Conservation (phyloP, 345 rosid genomes). For the Lepidium africanum region DNA sequence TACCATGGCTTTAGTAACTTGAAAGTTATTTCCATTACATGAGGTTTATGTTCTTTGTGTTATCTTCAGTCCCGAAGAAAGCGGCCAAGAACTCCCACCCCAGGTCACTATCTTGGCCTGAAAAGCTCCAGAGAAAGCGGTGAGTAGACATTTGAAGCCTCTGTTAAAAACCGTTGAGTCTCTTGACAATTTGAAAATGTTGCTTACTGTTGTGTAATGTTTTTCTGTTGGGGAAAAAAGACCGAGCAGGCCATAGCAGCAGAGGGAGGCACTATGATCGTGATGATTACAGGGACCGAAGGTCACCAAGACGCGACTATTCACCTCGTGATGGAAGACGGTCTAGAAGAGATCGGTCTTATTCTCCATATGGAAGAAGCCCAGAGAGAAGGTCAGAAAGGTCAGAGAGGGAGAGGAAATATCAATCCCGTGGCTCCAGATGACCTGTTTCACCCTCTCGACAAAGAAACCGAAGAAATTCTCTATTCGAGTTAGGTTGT, state of each 20-base stretch:
- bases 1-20: not conserved
- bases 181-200: not conserved
- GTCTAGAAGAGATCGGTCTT: conserved; percentile 77
- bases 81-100: conserved; percentile 96
- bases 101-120: conserved; percentile 97
- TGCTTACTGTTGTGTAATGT: not conserved
- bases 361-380: conserved; percentile 54
- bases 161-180: not conserved
- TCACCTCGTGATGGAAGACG: conserved; percentile 77
- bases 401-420: conserved; percentile 27
- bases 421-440: conserved; percentile 31
- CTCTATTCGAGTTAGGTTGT: conserved; percentile 3
- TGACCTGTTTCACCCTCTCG: conserved; percentile 19
- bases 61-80: conserved; percentile 92
- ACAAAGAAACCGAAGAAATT: not conserved
- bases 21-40: conserved; percentile 11
- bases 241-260: conserved; percentile 38
- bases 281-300: conserved; percentile 51
- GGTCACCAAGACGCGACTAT: conserved; percentile 78
- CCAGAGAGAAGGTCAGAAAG: conserved; percentile 37
- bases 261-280: conserved; percentile 54
- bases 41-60: conserved; percentile 19
- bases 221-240: conserved; percentile 4
- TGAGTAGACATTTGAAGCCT: conserved; percentile 15
- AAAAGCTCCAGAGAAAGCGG: conserved; percentile 76